These are phyloP conservation scores for Serpula lacrymans DNA, from an alignment of 768 basidiomycete genomes.

Conservation along the genomic window DNA sequence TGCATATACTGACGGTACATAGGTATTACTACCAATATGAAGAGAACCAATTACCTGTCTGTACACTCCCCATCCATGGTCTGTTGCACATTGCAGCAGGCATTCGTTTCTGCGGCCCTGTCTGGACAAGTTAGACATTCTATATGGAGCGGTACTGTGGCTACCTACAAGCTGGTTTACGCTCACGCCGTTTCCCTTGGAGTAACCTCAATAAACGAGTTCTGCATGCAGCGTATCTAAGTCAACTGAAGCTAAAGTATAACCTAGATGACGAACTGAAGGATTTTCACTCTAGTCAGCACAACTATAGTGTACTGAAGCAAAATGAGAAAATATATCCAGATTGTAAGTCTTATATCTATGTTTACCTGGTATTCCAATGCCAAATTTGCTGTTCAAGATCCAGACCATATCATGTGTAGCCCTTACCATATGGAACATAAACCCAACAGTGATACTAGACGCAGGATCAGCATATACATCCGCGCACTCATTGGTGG, in stretches of 20 bases:
- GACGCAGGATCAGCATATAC: background rate
- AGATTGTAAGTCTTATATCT: too few species aligned
- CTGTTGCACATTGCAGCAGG: background rate
- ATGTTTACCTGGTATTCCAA: too few species aligned
- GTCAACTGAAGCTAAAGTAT: slow-evolving; percentile 1
- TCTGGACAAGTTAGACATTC: slow-evolving; percentile 3
- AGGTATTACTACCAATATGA: slow-evolving; percentile 5
- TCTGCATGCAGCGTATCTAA: background rate
- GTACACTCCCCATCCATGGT: slow-evolving; percentile 3
- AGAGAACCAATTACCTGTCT: background rate
- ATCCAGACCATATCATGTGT: background rate
- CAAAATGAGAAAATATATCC: too few species aligned
- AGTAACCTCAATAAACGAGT: background rate
- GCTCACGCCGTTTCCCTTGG: background rate
- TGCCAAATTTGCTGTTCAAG: background rate
- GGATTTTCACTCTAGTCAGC: background rate
- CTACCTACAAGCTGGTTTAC: background rate
- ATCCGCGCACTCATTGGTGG: background rate
- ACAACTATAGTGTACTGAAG: too few species aligned
- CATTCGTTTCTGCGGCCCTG: background rate
- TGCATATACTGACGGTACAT: background rate
- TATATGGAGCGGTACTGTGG: background rate
- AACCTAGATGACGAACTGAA: slow-evolving; percentile 2
- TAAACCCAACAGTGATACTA: background rate
- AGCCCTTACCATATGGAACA: background rate